phyloP scores from a whole-genome alignment of 2,329 filamentous ascomycete genomes.

The Fusarium burgessii region DNA sequence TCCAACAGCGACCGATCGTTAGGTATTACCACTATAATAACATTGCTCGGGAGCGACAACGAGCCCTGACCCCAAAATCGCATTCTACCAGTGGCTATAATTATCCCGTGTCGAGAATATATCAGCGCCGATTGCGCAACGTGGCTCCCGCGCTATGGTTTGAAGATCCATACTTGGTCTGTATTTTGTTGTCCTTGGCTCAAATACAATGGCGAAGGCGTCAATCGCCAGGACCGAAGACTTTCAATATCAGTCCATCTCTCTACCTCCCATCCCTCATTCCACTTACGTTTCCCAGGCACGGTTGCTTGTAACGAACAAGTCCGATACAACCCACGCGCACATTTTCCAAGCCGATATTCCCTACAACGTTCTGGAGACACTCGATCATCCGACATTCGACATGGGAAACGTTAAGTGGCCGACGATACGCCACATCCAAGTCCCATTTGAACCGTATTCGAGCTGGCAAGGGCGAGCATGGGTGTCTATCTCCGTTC shows the following conservation, averaged over 20 bases:
- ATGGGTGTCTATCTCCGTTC: too few relatives aligned
- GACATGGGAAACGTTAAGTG: background rate
- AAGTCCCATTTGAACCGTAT: background rate
- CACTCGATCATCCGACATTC: background rate
- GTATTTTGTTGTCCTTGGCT: slow-evolving; percentile 10
- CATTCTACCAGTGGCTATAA: background rate
- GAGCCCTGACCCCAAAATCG: background rate
- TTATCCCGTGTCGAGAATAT: background rate
- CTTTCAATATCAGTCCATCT: background rate
- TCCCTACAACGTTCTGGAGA: background rate
- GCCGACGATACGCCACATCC: background rate
- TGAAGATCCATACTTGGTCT: slow-evolving; percentile 14
- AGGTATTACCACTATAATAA: slow-evolving; percentile 8
- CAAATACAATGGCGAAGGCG: background rate
- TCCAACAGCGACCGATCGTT: background rate
- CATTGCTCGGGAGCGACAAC: background rate
- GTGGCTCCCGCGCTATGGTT: slow-evolving; percentile 4
- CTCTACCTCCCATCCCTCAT: background rate
- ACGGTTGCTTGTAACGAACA: slow-evolving; percentile 1
- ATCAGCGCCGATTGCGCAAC: background rate
- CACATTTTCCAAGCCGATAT: slow-evolving; percentile 10
- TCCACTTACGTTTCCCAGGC: slow-evolving; percentile 1
- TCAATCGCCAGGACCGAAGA: background rate
- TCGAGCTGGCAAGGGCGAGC: background rate
- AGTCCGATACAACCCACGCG: background rate